Conservation (phyloP, 2,329 filamentous ascomycete genomes). For the Colletotrichum liriopes region DNA sequence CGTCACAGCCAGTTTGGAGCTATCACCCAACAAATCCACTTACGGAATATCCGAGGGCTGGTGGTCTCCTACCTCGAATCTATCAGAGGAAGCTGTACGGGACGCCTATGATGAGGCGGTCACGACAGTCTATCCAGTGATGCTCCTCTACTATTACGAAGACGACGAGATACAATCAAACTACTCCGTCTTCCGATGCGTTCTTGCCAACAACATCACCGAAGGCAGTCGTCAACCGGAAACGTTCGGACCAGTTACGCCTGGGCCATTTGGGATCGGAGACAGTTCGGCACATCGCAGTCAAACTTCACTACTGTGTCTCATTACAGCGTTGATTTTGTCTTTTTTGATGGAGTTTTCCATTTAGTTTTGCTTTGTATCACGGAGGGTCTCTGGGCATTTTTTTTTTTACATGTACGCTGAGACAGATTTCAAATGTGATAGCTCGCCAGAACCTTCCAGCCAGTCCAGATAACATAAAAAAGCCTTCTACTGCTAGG, state of each 20-base stretch:
- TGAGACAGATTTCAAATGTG: no score
- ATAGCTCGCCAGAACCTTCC: no score
- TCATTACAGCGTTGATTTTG: background rate
- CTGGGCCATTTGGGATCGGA: background rate
- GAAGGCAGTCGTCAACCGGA: background rate
- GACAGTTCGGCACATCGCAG: background rate
- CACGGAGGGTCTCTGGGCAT: no score
- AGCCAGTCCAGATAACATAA: no score
- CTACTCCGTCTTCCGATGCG: constrained; percentile 11
- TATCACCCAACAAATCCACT: background rate
- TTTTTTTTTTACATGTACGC: no score
- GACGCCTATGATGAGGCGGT: constrained; percentile 5
- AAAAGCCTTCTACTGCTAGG: no score
- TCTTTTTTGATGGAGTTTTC: background rate
- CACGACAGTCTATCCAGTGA: background rate
- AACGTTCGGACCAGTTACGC: background rate
- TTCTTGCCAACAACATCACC: constrained; percentile 12
- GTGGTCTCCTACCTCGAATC: background rate
- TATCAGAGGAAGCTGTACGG: background rate
- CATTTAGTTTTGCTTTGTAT: background rate
- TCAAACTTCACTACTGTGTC: background rate
- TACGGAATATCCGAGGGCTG: background rate
- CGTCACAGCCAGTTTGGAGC: background rate
- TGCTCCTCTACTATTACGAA: constrained; percentile 3
- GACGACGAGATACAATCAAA: background rate